A percentile compares a stretch with the other conserved stretches of the same genome.
These are phyloP conservation scores for Aspergillus tamarii DNA, from an alignment of 2,329 filamentous ascomycete species.

Conservation along the genomic window DNA sequence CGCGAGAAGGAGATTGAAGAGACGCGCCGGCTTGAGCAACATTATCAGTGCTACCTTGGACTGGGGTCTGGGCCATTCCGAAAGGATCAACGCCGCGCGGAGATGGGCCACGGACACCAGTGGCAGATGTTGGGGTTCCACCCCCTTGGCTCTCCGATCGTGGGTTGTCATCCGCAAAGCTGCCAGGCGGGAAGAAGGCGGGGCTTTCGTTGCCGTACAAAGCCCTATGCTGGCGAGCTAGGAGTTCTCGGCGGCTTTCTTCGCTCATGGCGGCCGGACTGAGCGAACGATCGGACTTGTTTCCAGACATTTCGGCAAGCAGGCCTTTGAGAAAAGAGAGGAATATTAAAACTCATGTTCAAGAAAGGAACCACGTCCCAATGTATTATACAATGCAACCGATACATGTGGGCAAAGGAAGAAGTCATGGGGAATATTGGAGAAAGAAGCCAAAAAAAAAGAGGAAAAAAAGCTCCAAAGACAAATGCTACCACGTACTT, in stretches of 20 bases:
- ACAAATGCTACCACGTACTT: constrained; percentile 67
- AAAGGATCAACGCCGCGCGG: constrained; percentile 79
- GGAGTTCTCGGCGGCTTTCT: constrained; percentile 92
- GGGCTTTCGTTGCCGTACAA: constrained; percentile 78
- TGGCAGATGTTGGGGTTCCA: constrained; percentile 61
- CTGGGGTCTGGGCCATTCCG: constrained; percentile 53
- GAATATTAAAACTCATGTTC: constrained; percentile 48
- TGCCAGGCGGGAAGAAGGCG: constrained; percentile 67
- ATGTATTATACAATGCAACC: constrained; percentile 49
- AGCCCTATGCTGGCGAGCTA: constrained; percentile 92
- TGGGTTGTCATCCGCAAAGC: constrained; percentile 69
- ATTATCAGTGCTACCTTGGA: constrained; percentile 54
- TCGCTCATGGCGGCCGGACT: constrained; percentile 88
- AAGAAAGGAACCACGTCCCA: constrained; percentile 34
- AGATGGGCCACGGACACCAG: constrained; percentile 71
- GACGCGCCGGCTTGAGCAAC: constrained; percentile 49
- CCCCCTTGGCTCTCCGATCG: constrained; percentile 69
- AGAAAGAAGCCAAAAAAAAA: constrained; percentile 36
- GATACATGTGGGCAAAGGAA: constrained; percentile 44
- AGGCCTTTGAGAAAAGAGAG: constrained; percentile 55
- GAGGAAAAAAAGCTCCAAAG: constrained; percentile 26
- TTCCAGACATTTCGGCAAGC: constrained; percentile 68
- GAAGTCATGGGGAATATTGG: constrained; percentile 40
- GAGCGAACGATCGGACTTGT: constrained; percentile 83
- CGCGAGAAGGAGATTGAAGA: constrained; percentile 64